Percentiles rank a stretch among this genome's conserved stretches.
phyloP scores from a whole-genome alignment of 495 filamentous ascomycete species.

The Aspergillus steynii region DNA sequence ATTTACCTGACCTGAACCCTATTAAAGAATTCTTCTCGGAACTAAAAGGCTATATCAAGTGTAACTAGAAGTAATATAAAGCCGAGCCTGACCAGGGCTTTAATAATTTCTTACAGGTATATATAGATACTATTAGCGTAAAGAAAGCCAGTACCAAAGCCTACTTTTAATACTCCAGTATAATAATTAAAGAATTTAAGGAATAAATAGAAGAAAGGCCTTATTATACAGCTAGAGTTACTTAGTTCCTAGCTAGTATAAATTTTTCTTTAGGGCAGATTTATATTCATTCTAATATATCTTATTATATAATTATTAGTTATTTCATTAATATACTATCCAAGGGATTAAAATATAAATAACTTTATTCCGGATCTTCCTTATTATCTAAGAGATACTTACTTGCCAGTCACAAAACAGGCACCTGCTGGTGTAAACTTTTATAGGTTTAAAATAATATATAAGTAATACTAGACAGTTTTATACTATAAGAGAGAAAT shows the following conservation, averaged over 20 bases:
- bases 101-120: too few relatives aligned
- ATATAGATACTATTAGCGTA: constrained; percentile 21
- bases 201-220: not conserved
- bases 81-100: constrained; percentile 37
- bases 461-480: not conserved
- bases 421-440: not conserved
- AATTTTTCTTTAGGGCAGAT: not conserved
- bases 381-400: not conserved
- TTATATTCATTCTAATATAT: not conserved
- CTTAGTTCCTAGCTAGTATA: not conserved
- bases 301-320: not conserved
- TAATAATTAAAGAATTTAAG: constrained; percentile 2
- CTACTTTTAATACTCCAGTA: constrained; percentile 18
- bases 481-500: not conserved
- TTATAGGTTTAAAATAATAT: not conserved
- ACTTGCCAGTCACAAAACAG: not conserved
- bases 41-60: constrained; percentile 32
- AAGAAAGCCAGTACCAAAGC: constrained; percentile 21
- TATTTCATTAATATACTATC: not conserved
- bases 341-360: not conserved
- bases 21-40: too few relatives aligned
- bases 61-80: constrained; percentile 24
- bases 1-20: too few relatives aligned
- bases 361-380: not conserved
- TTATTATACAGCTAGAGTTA: not conserved